These are phyloP conservation scores for Kockovaella imperatae DNA, from an alignment of 768 basidiomycete species.

Conservation along the genomic window DNA sequence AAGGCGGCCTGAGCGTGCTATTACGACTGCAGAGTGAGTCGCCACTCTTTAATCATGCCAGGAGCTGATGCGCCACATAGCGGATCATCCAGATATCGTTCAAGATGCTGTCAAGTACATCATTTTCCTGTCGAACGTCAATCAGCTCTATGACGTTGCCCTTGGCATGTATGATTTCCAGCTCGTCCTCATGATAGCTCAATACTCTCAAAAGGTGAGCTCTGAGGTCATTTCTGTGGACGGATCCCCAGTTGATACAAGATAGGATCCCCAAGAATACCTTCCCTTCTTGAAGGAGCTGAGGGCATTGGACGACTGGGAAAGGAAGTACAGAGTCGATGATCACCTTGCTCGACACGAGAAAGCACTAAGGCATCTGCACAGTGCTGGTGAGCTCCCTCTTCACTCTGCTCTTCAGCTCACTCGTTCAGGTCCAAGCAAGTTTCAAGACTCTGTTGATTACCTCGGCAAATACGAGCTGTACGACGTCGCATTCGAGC, in stretches of 20 bases:
- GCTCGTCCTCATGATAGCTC: slow-evolving; percentile 88
- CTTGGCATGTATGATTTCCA: slow-evolving; percentile 99
- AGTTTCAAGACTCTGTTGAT: slow-evolving; percentile 68
- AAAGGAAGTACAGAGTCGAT: slow-evolving; percentile 86
- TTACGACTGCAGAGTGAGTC: slow-evolving; percentile 66
- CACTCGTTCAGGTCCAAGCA: slow-evolving; percentile 52
- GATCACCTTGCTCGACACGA: slow-evolving; percentile 73
- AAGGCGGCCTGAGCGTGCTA: slow-evolving; percentile 67
- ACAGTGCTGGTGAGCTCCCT: slow-evolving; percentile 56
- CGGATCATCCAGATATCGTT: slow-evolving; percentile 64
- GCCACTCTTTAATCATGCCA: not conserved
- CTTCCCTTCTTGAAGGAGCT: slow-evolving; percentile 91
- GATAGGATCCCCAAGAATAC: slow-evolving; percentile 92
- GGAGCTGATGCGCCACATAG: slow-evolving; percentile 22
- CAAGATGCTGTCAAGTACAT: slow-evolving; percentile 98
- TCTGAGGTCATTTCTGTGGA: not conserved
- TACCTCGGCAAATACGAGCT: slow-evolving; percentile 75
- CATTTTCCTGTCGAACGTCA: slow-evolving; percentile 92
- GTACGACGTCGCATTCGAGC: slow-evolving; percentile 61
- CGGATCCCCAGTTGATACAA: not conserved
- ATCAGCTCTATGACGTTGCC: slow-evolving; percentile 83
- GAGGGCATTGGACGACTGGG: slow-evolving; percentile 65
- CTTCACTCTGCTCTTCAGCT: not conserved
- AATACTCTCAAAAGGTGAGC: slow-evolving; percentile 89
- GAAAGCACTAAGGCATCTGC: slow-evolving; percentile 67